A percentile compares a stretch with the other conserved stretches of the same genome.
Conservation (phyloP, 441 rosid species). For the Pelargonium citronellum region DNA sequence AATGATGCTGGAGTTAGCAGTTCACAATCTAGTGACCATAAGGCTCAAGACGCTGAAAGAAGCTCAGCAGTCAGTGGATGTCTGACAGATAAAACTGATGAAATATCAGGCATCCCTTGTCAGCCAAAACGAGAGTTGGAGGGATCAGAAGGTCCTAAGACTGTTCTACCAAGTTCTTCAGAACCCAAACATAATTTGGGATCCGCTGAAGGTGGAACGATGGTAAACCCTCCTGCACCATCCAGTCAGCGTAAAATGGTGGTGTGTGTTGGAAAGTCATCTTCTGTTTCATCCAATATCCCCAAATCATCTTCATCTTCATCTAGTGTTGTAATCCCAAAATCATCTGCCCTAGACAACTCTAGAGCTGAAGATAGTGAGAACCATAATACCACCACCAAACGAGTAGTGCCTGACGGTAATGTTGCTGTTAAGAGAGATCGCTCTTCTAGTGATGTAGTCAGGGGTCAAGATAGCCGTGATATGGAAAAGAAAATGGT, state of each 20-base stretch:
- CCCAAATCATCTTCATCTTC: conserved; percentile 35
- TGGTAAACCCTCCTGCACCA: conserved; percentile 28
- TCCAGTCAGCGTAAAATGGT: conserved; percentile 37
- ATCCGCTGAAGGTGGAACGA: conserved; percentile 31
- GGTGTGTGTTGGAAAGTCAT: conserved; percentile 39
- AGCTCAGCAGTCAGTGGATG: conserved; percentile 31
- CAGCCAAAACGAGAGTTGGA: conserved; percentile 32
- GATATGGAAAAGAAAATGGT: conserved; percentile 33
- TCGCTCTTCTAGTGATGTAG: conserved; percentile 35
- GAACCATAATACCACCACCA: conserved; percentile 31
- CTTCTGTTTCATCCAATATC: conserved; percentile 30
- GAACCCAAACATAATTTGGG: conserved; percentile 37
- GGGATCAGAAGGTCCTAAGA: conserved; percentile 27
- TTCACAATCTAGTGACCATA: conserved; percentile 32
- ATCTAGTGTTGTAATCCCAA: conserved; percentile 28
- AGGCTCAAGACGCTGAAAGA: conserved; percentile 32
- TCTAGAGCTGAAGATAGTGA: conserved; percentile 38
- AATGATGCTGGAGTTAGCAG: conserved; percentile 27
- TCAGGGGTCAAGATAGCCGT: conserved; percentile 36
- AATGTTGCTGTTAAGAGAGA: conserved; percentile 38
- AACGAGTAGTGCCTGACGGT: conserved; percentile 31
- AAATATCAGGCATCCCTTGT: conserved; percentile 22
- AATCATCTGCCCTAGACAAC: conserved; percentile 36
- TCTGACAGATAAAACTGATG: conserved; percentile 30
- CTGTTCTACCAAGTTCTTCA: conserved; percentile 29